phyloP scores from a whole-genome alignment of 768 basidiomycete species.

The Lactifluus piperatus region DNA sequence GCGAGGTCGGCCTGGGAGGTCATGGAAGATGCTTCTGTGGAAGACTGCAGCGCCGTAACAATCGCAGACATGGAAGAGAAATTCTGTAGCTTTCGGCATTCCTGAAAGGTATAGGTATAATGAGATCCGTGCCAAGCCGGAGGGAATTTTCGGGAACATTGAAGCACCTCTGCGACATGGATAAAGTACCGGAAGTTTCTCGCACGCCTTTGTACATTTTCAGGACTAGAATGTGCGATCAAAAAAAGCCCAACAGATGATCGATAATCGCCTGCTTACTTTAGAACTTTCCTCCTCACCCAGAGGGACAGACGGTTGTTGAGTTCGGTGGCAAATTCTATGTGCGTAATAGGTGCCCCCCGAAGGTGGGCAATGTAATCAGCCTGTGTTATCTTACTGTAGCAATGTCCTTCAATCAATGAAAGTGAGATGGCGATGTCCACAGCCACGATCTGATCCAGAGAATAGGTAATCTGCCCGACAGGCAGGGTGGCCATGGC shows the following conservation, averaged over 20 bases:
- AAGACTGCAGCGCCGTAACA: conserved; percentile 34
- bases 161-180: conserved; percentile 32
- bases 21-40: conserved; percentile 31
- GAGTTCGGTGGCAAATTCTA: conserved; percentile 28
- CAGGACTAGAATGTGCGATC: conserved; percentile 28
- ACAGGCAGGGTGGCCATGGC: background rate
- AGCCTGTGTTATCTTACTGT: conserved; percentile 30
- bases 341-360: conserved; percentile 24
- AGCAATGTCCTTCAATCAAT: conserved; percentile 37
- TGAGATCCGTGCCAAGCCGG: background rate
- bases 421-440: conserved; percentile 39
- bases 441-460: conserved; percentile 30
- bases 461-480: background rate
- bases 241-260: conserved; percentile 22
- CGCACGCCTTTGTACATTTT: conserved; percentile 30
- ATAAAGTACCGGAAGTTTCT: conserved; percentile 39
- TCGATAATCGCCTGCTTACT: background rate
- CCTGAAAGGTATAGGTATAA: conserved; percentile 23
- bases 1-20: conserved; percentile 29
- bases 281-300: conserved; percentile 19
- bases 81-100: conserved; percentile 37
- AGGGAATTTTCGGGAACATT: background rate
- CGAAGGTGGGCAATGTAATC: conserved; percentile 37
- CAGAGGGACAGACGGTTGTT: conserved; percentile 32
- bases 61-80: conserved; percentile 38